Conservation (phyloP, 495 filamentous ascomycete species). For the Tuber melanosporum region DNA sequence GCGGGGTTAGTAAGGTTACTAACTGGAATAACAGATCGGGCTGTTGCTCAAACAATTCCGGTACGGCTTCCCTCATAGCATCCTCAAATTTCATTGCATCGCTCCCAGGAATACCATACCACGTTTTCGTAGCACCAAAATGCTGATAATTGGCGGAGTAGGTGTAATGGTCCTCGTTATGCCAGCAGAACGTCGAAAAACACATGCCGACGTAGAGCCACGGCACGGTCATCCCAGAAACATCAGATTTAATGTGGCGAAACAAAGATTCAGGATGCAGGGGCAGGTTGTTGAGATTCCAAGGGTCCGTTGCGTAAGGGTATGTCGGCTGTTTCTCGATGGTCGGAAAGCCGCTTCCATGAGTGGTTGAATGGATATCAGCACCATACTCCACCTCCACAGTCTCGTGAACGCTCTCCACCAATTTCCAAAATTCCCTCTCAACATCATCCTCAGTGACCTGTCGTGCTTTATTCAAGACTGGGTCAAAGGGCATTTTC, state of each 20-base stretch:
- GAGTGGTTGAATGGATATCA: conserved; percentile 96
- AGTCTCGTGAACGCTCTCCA: conserved; percentile 85
- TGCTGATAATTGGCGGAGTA: conserved; percentile 99
- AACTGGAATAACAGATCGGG: conserved; percentile 95
- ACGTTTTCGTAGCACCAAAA: conserved; percentile 96
- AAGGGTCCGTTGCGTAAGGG: conserved; percentile 78
- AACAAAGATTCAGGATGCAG: conserved; percentile 89
- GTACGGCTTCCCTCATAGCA: conserved; percentile 90
- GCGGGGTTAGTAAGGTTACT: conserved; percentile 86
- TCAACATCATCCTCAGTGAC: conserved; percentile 96
- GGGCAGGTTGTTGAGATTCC: conserved; percentile 94
- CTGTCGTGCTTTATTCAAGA: conserved; percentile 66
- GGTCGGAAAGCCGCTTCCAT: conserved; percentile 95
- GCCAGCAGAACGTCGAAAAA: conserved; percentile 99
- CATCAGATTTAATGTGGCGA: conserved; percentile 93
- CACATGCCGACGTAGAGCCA: conserved; percentile 99
- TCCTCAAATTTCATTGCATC: conserved; percentile 91
- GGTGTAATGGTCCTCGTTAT: conserved; percentile 95
- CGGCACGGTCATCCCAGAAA: conserved; percentile 99
- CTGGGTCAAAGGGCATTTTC: conserved; percentile 83
- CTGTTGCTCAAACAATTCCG: conserved; percentile 93
- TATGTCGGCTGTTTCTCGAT: conserved; percentile 84
- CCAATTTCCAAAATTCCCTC: conserved; percentile 91
- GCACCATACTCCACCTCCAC: conserved; percentile 98
- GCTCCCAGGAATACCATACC: conserved; percentile 94